phyloP scores from a whole-genome alignment of 371 early-diverging fungal species.

The Mucor saturninus region DNA sequence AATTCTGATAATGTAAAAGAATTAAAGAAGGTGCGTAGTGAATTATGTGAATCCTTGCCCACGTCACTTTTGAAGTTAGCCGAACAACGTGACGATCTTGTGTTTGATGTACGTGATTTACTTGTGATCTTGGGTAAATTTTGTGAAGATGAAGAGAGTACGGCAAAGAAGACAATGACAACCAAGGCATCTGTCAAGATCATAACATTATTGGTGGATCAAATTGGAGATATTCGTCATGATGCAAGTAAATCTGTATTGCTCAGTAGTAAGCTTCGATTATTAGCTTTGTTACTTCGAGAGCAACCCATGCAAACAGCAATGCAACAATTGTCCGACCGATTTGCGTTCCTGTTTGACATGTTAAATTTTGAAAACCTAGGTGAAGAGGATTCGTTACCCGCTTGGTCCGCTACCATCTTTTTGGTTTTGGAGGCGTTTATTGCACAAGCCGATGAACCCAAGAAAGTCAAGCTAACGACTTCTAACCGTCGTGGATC shows the following conservation, averaged over 20 bases:
- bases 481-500: conserved; percentile 2
- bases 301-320: conserved; percentile 60
- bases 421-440: conserved; percentile 73
- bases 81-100: conserved; percentile 67
- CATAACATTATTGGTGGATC: conserved; percentile 36
- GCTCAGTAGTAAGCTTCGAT: conserved; percentile 59
- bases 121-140: conserved; percentile 57
- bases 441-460: conserved; percentile 71
- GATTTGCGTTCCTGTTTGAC: conserved; percentile 50
- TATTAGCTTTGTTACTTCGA: conserved; percentile 68
- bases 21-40: conserved; percentile 58
- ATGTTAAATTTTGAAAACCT: conserved; percentile 39
- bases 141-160: conserved; percentile 25
- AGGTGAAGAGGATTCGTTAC: conserved; percentile 31
- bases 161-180: not conserved
- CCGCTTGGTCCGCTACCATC: conserved; percentile 68
- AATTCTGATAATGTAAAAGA: conserved; percentile 35
- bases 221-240: conserved; percentile 37
- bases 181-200: conserved; percentile 27
- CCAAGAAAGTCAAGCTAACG: conserved; percentile 40
- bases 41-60: conserved; percentile 56
- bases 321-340: conserved; percentile 44
- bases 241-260: conserved; percentile 24
- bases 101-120: conserved; percentile 76
- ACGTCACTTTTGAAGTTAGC: conserved; percentile 61